Evolutionary conservation across 176 grass and related monocot species (phyloP), one percentile per base, ranked within the genome.

Genomic region (Bothriochloa decipiens): DNA sequence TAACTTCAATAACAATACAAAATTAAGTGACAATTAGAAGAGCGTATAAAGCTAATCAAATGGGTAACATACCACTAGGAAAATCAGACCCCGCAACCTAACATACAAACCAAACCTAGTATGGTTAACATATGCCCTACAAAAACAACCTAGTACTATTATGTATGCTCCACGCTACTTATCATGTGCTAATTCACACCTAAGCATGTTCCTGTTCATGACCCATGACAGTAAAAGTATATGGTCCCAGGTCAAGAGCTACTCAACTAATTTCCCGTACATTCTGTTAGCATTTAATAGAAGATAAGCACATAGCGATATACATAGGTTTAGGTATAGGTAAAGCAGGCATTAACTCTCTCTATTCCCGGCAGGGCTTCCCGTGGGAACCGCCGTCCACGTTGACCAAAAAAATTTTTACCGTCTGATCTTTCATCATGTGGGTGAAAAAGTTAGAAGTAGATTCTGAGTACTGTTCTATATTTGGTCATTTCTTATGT

Each of bases 231-330:
- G 10, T 77, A 82, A 82, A 86, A 35, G n/a, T 72, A 65, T 32
- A 79, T 83, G 35, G 37, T 72, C 66, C 43, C 58, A 67, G 35
- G 68, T 77, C 43, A 81, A 32, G 82, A 76, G 70, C 37, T 76
- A 89, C 62, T 81, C 65, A 85, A 82, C 57, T 72, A 22, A 16
- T 57, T 75, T 68, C 66, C 61, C 67, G 46, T 83, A 72, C 45
- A 68, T 61, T 78, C 22, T 86, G 73, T 5, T 11, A 69, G 20
- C 55, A 82, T 18, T 76, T 57, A 81, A 65, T 45, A 57, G 35
- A 73, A 72, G 20, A 90, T 74, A 36, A 78, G 40, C 74, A 60
- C 9, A 80, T 29, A 72, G 8, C 32, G 16, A 88, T 75, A 53
- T 22, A 52, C 70, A 35, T 8, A 78, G 16, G 46, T 49, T 47